Evolutionary conservation across 768 basidiomycete genomes (phyloP).

Genomic region (Arthromyces matolae): DNA sequence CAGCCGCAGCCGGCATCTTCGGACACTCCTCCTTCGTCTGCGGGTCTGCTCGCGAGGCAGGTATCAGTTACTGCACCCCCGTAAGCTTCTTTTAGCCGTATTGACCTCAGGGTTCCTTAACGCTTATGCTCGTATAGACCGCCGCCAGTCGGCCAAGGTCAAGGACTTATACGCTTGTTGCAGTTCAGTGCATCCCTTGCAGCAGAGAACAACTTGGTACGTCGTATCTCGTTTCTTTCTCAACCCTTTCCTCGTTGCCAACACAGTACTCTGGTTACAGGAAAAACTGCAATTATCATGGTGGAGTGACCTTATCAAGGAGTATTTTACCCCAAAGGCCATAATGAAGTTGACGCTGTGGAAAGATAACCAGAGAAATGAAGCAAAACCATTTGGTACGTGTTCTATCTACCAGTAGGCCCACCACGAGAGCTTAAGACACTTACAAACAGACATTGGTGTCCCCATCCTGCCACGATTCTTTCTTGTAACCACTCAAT

Average conservation of each 20-base stretch:
- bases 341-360: constrained; percentile 80
- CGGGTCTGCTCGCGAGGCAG: constrained; percentile 14
- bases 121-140: too few relatives aligned
- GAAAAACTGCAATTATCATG: constrained; percentile 63
- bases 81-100: too few relatives aligned
- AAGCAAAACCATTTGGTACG: constrained; percentile 83
- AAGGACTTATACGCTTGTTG: constrained; percentile 60
- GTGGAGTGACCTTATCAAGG: constrained; percentile 63
- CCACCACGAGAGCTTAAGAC: constrained; percentile 4
- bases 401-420: constrained; percentile 4
- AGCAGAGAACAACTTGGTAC: constrained; percentile 44
- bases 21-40: constrained; percentile 17
- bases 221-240: constrained; percentile 18
- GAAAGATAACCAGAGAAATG: constrained; percentile 76
- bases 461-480: constrained; percentile 78
- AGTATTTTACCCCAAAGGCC: constrained; percentile 70
- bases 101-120: too few relatives aligned
- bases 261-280: too few relatives aligned
- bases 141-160: constrained; percentile 46
- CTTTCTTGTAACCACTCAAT: constrained; percentile 80
- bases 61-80: too few relatives aligned
- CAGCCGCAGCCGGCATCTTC: too few relatives aligned
- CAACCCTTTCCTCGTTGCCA: constrained; percentile 6
- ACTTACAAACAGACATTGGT: constrained; percentile 58
- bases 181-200: constrained; percentile 69